A percentile compares a stretch with the other conserved stretches of the same genome.
phyloP scores from a whole-genome alignment of 1,139 yeast species.

The Hyphopichia fennica region DNA sequence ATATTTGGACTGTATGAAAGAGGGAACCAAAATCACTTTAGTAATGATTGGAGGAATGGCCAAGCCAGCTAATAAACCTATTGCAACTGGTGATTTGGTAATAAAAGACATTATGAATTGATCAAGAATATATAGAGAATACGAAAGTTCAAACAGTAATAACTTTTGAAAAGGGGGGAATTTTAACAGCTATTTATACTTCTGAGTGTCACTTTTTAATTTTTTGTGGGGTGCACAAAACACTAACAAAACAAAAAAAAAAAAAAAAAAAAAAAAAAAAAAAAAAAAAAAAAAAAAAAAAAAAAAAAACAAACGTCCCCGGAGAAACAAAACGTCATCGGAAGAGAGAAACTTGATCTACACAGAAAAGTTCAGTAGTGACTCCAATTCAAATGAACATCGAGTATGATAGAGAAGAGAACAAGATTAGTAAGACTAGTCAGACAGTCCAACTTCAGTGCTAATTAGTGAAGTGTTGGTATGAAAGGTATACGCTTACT shows the following conservation, averaged over 20 bases:
- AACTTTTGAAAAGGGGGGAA: neutral
- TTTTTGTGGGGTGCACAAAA: neutral
- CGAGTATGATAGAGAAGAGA: no score
- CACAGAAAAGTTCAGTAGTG: no score
- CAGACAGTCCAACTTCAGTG: no score
- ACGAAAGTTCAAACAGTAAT: neutral
- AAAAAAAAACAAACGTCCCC: neutral
- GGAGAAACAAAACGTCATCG: neutral
- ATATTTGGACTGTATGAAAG: slow-evolving; percentile 21
- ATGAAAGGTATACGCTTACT: no score
- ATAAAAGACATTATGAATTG: slow-evolving; percentile 8
- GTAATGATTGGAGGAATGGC: slow-evolving; percentile 32
- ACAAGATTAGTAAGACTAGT: no score
- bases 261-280: neutral
- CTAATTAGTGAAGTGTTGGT: no score
- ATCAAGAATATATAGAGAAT: no score
- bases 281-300: neutral
- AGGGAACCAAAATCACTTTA: slow-evolving; percentile 25
- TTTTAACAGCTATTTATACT: slow-evolving; percentile 2
- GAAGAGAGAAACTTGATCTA: neutral
- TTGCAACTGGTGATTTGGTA: slow-evolving; percentile 9
- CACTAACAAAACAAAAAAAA: neutral
- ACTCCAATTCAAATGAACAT: no score
- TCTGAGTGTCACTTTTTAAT: no score
- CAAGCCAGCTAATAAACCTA: slow-evolving; percentile 31